Base-by-base conservation (phyloP, 108 stramenopile species). In the Cyclostephanos invisitatus region DNA sequence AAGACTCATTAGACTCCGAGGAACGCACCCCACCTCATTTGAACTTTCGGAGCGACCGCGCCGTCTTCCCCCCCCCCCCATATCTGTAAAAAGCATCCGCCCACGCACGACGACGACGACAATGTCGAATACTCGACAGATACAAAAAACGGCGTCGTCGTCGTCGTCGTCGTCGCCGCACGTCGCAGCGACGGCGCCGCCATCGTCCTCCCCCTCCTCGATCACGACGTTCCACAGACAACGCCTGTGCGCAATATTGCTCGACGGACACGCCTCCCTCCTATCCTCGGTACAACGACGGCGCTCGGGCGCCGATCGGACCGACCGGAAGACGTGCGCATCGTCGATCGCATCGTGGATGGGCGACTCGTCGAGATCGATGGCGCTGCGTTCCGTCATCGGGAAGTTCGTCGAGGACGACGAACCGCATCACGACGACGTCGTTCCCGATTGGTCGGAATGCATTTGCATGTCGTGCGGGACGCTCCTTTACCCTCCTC, bases 391-490 rank as follows among this genome's bases (percentile, higher is more conserved):
- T 42, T 70, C 69, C 15, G 46, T 48, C 22, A 36, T 49, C 48
- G 48, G 18, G 2, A 49, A 53, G 7, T 8, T 5, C 11, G 12
- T 21, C 24, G 12, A 25, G 5, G 18, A 17, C 14, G 55, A 56
- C 22, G 51, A 7, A 6, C 7, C 1, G 17, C 5, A 51, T 4
- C 5, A 20, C 51, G 22, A 51, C 51, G 18, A 2, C 18, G 48
- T 18, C 15, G 51, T 6, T 7, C 32, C 32, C 32, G 14, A 8
- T 14, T 71, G 69, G 77, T 51, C 51, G 22, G 70, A 70, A 50
- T 78, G 15, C 46, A 32, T 67, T 2, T 78, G 77, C 48, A 49
- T 78, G 57, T 51, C 77, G 9, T 78, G 77, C 38, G 77, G 77
- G 12, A 78, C 77, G 40, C 47, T 56, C 0, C 49, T 69, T 15